Base-by-base conservation (phyloP, 345 rosid genomes). In the Brassica nigra region DNA sequence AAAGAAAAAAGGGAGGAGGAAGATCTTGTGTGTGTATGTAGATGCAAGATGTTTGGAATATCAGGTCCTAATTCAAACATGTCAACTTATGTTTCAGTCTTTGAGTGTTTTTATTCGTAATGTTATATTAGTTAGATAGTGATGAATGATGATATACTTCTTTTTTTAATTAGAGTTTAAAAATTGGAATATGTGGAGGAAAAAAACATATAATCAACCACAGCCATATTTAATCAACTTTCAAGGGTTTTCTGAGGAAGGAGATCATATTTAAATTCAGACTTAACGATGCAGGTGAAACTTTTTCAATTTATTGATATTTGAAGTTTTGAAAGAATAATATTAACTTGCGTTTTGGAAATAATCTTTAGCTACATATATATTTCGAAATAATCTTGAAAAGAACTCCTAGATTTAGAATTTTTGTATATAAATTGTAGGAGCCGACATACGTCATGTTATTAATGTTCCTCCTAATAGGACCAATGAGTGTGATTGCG, bases 1-100 rank as follows among this genome's bases (percentile, higher is more conserved):
- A 3, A 3, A 10, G 12, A 30, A 63, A 9, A 12, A 64, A 16
- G 14, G 5, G 0, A 10, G 44, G 30, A 28, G 6, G 54, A 14
- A 58, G 69, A 59, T 57, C 52, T 12, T 63, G 52, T 78, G 37
- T 52, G 57, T 66, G 62, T 49, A 27, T 54, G 73, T 64, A 58
- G 42, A 58, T 73, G 62, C 2, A 66, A 30, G 66, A 12, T 67
- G 78, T 71, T 39, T 73, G 74, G 37, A 65, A 12, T 42, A 71
- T 20, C 77, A 33, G 68, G 70, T 73, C 47, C 73, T 57, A 39
- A 18, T 58, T 71, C 44, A 64, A 71, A 71, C 67, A 65, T 66
- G 69, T 44, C 23, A 67, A 33, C 28, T 61, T 79, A 27, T 61
- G 57, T 59, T 55, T 18, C 57, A 20, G 66, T 49, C 57, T 14